phyloP scores from a whole-genome alignment of 2,329 filamentous ascomycete genomes.

The Escovopsis sp. region DNA sequence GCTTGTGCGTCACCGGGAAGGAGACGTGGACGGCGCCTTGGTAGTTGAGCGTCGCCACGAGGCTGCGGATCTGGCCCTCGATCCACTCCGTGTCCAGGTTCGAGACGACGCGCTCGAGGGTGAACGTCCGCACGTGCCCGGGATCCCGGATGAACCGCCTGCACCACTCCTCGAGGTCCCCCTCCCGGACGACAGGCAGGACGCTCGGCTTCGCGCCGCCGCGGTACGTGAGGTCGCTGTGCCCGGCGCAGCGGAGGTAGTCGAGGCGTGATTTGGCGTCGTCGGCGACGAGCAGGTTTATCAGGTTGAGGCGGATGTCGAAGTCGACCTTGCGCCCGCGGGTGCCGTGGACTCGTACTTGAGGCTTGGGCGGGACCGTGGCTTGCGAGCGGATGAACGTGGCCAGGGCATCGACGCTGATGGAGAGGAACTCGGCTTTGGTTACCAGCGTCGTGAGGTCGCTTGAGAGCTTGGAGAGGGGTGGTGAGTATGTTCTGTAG shows the following conservation, averaged over 20 bases:
- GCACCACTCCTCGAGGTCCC: slow-evolving; percentile 34
- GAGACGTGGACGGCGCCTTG: slow-evolving; percentile 31
- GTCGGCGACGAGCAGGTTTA: slow-evolving; percentile 35
- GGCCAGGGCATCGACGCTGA: slow-evolving; percentile 28
- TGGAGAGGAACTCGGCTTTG: slow-evolving; percentile 31
- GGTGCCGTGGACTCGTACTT: slow-evolving; percentile 32
- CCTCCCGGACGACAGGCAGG: slow-evolving; percentile 27
- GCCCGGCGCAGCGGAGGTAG: slow-evolving; percentile 35
- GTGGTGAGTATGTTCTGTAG: slow-evolving; percentile 36
- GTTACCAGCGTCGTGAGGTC: slow-evolving; percentile 33
- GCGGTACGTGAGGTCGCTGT: slow-evolving; percentile 34
- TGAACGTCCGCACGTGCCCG: slow-evolving; percentile 31
- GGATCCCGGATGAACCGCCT: slow-evolving; percentile 30
- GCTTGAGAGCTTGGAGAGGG: slow-evolving; percentile 33
- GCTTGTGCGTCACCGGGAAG: slow-evolving; percentile 34
- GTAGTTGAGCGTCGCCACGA: slow-evolving; percentile 34
- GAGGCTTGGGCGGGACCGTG: slow-evolving; percentile 38
- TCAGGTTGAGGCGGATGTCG: slow-evolving; percentile 37
- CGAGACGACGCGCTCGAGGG: slow-evolving; percentile 34
- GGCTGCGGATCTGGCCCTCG: slow-evolving; percentile 36
- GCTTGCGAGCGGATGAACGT: slow-evolving; percentile 32
- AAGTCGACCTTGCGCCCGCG: slow-evolving; percentile 33
- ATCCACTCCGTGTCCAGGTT: slow-evolving; percentile 41
- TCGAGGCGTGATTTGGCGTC: slow-evolving; percentile 30
- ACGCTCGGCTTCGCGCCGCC: slow-evolving; percentile 28